Conservation (phyloP, 31 red algal genomes). For the Endocladia muricata region DNA sequence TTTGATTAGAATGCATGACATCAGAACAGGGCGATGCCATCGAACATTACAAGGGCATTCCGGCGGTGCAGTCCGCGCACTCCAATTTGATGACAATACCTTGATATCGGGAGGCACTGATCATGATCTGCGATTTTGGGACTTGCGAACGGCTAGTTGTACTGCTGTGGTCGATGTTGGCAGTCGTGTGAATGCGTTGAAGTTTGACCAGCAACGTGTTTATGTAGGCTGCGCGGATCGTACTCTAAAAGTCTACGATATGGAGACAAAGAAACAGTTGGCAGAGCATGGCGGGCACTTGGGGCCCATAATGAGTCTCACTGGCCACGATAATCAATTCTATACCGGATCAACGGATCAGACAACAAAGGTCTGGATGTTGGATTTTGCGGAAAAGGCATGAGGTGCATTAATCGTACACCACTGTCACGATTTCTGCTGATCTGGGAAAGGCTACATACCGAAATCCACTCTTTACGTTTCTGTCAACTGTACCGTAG, state of each 20-base stretch:
- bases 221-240: slow-evolving; percentile 55
- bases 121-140: slow-evolving; percentile 76
- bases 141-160: slow-evolving; percentile 55
- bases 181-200: slow-evolving; percentile 60
- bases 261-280: slow-evolving; percentile 30
- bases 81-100: slow-evolving; percentile 74
- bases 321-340: slow-evolving; percentile 43
- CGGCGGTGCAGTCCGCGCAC: slow-evolving; percentile 59
- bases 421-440: too few species aligned
- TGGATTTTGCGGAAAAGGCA: slow-evolving; percentile 5
- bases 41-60: slow-evolving; percentile 68
- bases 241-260: slow-evolving; percentile 61
- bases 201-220: slow-evolving; percentile 59
- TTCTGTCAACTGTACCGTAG: background rate
- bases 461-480: too few species aligned
- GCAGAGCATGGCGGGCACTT: slow-evolving; percentile 67
- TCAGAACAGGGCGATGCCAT: slow-evolving; percentile 82
- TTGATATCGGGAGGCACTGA: slow-evolving; percentile 72
- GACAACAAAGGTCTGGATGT: slow-evolving; percentile 49
- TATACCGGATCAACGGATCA: slow-evolving; percentile 69
- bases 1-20: slow-evolving; percentile 80
- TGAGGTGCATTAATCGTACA: too few species aligned
- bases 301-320: slow-evolving; percentile 63
- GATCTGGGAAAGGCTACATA: too few species aligned
- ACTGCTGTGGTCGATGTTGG: slow-evolving; percentile 48